These are phyloP conservation scores for Prinsepia uniflora DNA, from an alignment of 306 rosid species.

Conservation along the genomic window DNA sequence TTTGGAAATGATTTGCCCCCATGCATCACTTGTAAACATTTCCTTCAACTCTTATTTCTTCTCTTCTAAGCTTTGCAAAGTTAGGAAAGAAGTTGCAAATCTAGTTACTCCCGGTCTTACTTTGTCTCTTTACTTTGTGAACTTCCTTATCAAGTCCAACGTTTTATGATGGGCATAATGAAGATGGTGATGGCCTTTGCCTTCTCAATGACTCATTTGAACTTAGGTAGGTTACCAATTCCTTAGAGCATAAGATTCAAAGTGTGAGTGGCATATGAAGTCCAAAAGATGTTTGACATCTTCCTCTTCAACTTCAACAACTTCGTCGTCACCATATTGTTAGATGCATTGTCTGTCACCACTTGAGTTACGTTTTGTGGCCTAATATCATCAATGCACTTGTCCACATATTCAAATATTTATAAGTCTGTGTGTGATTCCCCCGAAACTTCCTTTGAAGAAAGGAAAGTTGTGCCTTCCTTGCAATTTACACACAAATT, in stretches of 20 bases:
- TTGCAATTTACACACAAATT: too few species aligned
- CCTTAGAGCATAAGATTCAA: slow-evolving; percentile 4
- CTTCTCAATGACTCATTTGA: slow-evolving; percentile 9
- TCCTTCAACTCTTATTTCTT: not conserved
- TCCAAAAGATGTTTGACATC: not conserved
- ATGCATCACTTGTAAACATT: not conserved
- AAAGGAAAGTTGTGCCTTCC: not conserved
- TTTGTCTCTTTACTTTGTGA: not conserved
- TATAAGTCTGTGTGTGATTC: not conserved
- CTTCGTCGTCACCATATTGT: not conserved
- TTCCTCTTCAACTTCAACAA: not conserved
- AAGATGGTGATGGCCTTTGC: not conserved
- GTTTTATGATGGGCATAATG: slow-evolving; percentile 3
- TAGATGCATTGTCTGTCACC: not conserved
- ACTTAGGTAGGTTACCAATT: not conserved
- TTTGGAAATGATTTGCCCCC: not conserved
- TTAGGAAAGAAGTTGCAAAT: too few species aligned
- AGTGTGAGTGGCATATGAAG: not conserved
- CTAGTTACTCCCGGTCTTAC: too few species aligned
- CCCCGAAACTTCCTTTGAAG: not conserved
- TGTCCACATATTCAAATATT: not conserved
- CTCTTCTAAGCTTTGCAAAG: not conserved
- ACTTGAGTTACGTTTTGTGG: slow-evolving; percentile 1
- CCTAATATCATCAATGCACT: not conserved
- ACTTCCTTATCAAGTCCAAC: not conserved